phyloP scores from a whole-genome alignment of 345 rosid genomes.

The Erucastrum elatum region DNA sequence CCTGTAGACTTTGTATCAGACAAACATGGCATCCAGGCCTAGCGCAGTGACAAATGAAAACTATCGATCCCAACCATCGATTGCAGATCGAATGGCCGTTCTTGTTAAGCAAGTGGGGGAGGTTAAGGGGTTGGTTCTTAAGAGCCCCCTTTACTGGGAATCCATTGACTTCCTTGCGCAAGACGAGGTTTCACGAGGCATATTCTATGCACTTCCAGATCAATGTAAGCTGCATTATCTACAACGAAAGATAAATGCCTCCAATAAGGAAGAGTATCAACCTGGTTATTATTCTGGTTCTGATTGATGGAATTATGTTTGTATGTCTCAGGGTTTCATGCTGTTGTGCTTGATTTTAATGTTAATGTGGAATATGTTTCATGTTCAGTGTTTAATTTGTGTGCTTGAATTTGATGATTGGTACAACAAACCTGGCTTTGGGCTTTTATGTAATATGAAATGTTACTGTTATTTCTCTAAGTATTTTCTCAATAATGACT shows the following conservation, averaged over 20 bases:
- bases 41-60: background rate
- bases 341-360: conserved; percentile 6
- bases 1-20: background rate
- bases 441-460: background rate
- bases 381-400: conserved; percentile 1
- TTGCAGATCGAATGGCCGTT: background rate
- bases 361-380: background rate
- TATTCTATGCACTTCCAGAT: conserved; percentile 22
- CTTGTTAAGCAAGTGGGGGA: background rate
- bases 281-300: background rate
- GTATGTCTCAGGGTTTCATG: background rate
- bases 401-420: background rate
- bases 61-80: background rate
- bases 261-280: background rate
- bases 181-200: conserved; percentile 18
- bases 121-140: background rate
- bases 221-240: conserved; percentile 21
- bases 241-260: background rate
- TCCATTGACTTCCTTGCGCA: background rate
- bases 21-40: conserved; percentile 1
- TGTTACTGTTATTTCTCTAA: background rate
- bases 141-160: conserved; percentile 15
- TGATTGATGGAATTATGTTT: background rate
- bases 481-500: background rate
- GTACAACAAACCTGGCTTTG: background rate